Percentiles rank a stretch among this genome's conserved stretches.
Evolutionary conservation across 768 basidiomycete genomes (phyloP).

Genomic region (Asterophora parasitica): DNA sequence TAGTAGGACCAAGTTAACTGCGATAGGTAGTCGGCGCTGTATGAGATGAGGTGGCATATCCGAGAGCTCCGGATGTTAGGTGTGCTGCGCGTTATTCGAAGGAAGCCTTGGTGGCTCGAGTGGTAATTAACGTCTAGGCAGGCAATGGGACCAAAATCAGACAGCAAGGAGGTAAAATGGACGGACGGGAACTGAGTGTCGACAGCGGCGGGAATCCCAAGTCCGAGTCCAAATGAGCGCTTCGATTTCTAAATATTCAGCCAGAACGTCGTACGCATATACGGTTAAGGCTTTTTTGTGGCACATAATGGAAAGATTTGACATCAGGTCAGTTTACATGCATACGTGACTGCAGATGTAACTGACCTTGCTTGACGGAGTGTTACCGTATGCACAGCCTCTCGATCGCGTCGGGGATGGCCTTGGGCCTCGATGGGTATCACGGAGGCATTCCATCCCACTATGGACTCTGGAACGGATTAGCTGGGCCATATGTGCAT

Average conservation of each 20-base stretch:
- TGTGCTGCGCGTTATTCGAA: not conserved
- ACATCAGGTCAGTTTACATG: too few species aligned
- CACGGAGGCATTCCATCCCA: not conserved
- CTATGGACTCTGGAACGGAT: too few species aligned
- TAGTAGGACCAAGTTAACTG: not conserved
- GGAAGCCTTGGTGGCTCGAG: not conserved
- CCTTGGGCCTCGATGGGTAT: not conserved
- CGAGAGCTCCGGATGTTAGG: conserved; percentile 9
- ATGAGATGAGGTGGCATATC: not conserved
- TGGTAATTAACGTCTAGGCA: too few species aligned
- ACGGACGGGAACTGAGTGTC: not conserved
- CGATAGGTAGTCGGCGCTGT: not conserved
- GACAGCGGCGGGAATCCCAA: not conserved
- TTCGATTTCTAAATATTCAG: not conserved
- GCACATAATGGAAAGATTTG: too few species aligned
- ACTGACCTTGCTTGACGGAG: conserved; percentile 3
- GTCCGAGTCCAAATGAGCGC: too few species aligned
- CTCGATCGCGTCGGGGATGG: not conserved
- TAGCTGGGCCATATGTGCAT: too few species aligned
- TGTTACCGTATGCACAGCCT: conserved; percentile 4
- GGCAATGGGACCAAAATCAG: not conserved
- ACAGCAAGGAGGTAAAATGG: too few species aligned
- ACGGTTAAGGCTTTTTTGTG: not conserved
- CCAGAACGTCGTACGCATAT: not conserved
- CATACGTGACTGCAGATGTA: not conserved